These are phyloP conservation scores for Debaryomyces robertsiae DNA, from an alignment of 1,139 yeast species.

Conservation along the genomic window DNA sequence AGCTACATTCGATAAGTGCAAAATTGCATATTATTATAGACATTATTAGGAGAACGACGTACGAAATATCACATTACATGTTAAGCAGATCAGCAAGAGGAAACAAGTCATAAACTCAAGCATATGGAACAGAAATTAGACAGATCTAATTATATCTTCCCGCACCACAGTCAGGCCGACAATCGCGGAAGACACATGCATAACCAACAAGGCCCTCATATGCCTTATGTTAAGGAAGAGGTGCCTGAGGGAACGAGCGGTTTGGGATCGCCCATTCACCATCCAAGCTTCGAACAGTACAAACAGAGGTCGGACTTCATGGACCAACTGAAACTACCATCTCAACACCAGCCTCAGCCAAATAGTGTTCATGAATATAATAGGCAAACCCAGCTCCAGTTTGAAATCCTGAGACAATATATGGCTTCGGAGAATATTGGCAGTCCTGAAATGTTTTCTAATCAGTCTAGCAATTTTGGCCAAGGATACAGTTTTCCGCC, in stretches of 20 bases:
- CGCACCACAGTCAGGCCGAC: slow-evolving; percentile 6
- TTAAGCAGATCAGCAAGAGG: slow-evolving; percentile 1
- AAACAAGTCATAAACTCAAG: background rate
- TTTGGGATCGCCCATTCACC: slow-evolving; percentile 16
- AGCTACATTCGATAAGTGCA: background rate
- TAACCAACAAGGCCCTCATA: slow-evolving; percentile 5
- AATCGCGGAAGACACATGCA: slow-evolving; percentile 1
- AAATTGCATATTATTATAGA: slow-evolving; percentile 5
- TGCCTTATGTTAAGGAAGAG: slow-evolving; percentile 12
- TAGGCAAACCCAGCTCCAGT: slow-evolving; percentile 7
- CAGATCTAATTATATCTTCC: slow-evolving; percentile 9
- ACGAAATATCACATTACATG: slow-evolving; percentile 6
- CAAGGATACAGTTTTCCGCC: slow-evolving; percentile 3
- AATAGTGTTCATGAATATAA: slow-evolving; percentile 3
- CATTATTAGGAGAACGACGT: background rate
- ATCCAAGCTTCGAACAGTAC: slow-evolving; percentile 12
- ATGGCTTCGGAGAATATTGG: slow-evolving; percentile 7
- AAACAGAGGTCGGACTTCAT: slow-evolving; percentile 8
- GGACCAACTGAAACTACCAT: background rate
- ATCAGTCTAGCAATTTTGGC: slow-evolving; percentile 1
- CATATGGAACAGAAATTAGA: slow-evolving; percentile 14
- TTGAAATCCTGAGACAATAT: slow-evolving; percentile 9
- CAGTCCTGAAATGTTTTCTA: background rate
- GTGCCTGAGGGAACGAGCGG: slow-evolving; percentile 10
- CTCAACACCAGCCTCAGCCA: slow-evolving; percentile 4